Base-by-base conservation (phyloP, 179 eudicot genomes). In the Carnegiea gigantea region DNA sequence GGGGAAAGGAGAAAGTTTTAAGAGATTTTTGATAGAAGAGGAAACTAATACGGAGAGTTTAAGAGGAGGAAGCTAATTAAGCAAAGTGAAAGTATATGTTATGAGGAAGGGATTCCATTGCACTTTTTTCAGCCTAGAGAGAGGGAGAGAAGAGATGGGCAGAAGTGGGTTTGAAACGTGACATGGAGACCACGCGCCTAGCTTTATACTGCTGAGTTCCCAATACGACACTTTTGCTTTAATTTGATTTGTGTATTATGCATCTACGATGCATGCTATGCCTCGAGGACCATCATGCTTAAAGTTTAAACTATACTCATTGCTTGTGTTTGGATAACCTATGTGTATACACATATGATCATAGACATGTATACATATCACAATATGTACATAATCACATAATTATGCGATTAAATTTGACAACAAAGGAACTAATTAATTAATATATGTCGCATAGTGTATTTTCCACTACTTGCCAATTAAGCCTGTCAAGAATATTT, bases 221-320 rank as follows among this genome's bases (percentile, higher is more conserved):
- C 75, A 65, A 77, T 79, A 71, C 77, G 75, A 77, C 78, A 59
- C 85, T 83, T 87, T 87, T 54, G 84, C 83, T 83, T 82, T 65
- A 51, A 9, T 51, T 40, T 40, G 57, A 48, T 46, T 83, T 81
- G 88, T 80, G 88, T 83, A 89, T 87, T 89, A 87, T 89, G 91
- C 85, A 85, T 77, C 30, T 80, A 73, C 65, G 84, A 76, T 72
- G 18, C 57, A 71, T 57, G 17, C 9, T 48, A 13, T 57, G 62
- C 79, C 83, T 23, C 75, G 73, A 76, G 33, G 67, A 51, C 8
- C 38, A n/a, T 73, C 26, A 28, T 38, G 43, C 3, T 3, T 51
- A 77, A 51, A 48, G 43, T 17, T 3, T 51, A 77, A 51, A 48
- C 76, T 80, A 75, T 76, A 38, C 43, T 54, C 67, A 75, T 84